phyloP scores from a whole-genome alignment of 2,329 filamentous ascomycete species.

The Penicillium sp. region DNA sequence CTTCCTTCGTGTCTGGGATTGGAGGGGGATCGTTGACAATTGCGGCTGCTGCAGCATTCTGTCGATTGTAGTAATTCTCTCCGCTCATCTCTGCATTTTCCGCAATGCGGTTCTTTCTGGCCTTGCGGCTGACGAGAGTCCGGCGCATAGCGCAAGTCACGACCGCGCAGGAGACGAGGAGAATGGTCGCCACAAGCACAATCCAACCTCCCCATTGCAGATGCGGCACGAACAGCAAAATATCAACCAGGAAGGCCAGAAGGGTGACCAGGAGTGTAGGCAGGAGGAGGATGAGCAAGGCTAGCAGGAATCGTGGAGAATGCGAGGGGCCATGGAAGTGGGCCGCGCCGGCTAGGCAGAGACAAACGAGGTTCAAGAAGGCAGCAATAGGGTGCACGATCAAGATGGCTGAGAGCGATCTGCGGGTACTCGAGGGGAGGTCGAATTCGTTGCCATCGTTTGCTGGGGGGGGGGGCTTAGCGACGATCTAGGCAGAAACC shows the following conservation, averaged over 20 bases:
- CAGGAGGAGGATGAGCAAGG: conserved; percentile 81
- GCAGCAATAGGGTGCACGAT: conserved; percentile 92
- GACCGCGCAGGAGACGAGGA: conserved; percentile 78
- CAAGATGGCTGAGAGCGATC: conserved; percentile 80
- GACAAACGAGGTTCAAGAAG: conserved; percentile 79
- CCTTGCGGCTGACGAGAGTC: conserved; percentile 86
- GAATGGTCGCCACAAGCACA: conserved; percentile 82
- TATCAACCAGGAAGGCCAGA: conserved; percentile 88
- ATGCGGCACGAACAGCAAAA: conserved; percentile 91
- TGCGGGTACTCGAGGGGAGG: conserved; percentile 64
- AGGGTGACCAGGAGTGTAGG: conserved; percentile 81
- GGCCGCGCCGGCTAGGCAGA: conserved; percentile 74
- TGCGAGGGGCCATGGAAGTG: conserved; percentile 88
- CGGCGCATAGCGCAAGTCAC: conserved; percentile 94
- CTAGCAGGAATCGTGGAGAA: conserved; percentile 83
- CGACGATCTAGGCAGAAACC: conserved; percentile 9
- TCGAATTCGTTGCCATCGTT: conserved; percentile 56
- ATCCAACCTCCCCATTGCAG: conserved; percentile 93
- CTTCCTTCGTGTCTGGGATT: conserved; percentile 55
- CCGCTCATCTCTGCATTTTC: conserved; percentile 98
- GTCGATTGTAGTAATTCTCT: conserved; percentile 80
- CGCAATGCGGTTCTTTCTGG: conserved; percentile 85
- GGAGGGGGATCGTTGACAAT: conserved; percentile 21
- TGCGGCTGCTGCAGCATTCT: conserved; percentile 40
- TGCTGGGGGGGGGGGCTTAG: conserved; percentile 21